A percentile compares a stretch with the other conserved stretches of the same genome.
phyloP scores from a whole-genome alignment of 1,139 yeast genomes.

The Taiozyma sp. region DNA sequence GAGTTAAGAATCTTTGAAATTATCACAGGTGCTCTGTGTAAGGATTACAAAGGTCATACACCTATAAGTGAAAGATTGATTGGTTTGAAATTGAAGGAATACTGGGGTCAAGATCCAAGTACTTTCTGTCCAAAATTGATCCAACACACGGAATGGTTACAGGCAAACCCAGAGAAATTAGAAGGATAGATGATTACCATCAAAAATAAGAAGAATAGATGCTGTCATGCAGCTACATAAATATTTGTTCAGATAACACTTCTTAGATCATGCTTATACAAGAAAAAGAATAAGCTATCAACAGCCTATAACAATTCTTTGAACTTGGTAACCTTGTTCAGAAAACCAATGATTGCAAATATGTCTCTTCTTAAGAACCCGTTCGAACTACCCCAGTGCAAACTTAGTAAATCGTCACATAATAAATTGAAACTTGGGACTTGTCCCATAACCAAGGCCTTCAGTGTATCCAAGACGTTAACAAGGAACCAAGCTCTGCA shows the following conservation, averaged over 20 bases:
- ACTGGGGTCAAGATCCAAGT: conserved; percentile 22
- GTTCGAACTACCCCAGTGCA: conserved; percentile 21
- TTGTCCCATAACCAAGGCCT: conserved; percentile 1
- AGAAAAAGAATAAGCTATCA: not conserved
- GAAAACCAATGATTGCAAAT: conserved; percentile 20
- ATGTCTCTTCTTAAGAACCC: conserved; percentile 16
- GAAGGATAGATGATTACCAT: not conserved
- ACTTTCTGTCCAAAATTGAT: conserved; percentile 23
- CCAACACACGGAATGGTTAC: conserved; percentile 28
- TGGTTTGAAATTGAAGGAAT: conserved; percentile 25
- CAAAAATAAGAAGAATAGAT: not conserved
- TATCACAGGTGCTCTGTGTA: conserved; percentile 29
- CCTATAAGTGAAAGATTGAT: conserved; percentile 18
- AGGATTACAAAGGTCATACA: conserved; percentile 21
- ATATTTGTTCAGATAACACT: not conserved
- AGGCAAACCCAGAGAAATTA: conserved; percentile 20
- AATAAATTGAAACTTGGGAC: conserved; percentile 1
- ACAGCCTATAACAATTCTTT: conserved; percentile 5
- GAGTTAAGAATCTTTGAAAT: conserved; percentile 33
- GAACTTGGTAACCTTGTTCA: conserved; percentile 14
- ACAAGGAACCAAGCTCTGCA: conserved; percentile 20
- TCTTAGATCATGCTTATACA: not conserved
- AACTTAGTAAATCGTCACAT: conserved; percentile 18
- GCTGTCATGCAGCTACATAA: too few species aligned
- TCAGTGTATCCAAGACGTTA: conserved; percentile 15